phyloP scores from a whole-genome alignment of 2,329 filamentous ascomycete genomes.

The Whalleya microplaca region DNA sequence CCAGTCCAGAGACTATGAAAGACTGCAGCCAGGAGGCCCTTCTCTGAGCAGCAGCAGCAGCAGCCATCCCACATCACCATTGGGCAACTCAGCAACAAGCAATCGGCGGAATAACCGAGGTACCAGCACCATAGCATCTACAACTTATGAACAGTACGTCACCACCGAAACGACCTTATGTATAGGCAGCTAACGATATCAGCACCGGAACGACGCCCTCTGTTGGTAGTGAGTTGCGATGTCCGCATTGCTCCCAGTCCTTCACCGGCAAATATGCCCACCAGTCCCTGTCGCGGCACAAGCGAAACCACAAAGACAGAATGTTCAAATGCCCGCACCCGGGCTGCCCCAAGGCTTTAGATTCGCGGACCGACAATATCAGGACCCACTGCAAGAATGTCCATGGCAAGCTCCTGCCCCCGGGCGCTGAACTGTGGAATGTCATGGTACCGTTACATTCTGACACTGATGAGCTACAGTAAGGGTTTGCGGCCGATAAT shows the following conservation, averaged over 20 bases:
- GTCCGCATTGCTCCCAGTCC: conserved; percentile 6
- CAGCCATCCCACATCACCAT: conserved; percentile 5
- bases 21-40: neutral
- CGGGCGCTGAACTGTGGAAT: neutral
- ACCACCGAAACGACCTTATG: neutral
- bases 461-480: no score
- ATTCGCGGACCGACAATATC: conserved; percentile 21
- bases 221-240: neutral
- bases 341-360: neutral
- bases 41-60: conserved; percentile 3
- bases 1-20: neutral
- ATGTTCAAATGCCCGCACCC: neutral
- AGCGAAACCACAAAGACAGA: conserved; percentile 3
- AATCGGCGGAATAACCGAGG: conserved; percentile 1
- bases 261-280: conserved; percentile 9
- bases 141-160: conserved; percentile 1
- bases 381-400: conserved; percentile 15
- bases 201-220: conserved; percentile 11
- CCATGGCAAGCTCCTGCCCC: conserved; percentile 9
- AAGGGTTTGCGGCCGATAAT: no score
- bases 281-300: conserved; percentile 20
- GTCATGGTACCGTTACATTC: no score
- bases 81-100: conserved; percentile 2
- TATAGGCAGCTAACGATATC: neutral
- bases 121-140: conserved; percentile 3